Percentiles rank a stretch among this genome's conserved stretches.
Conservation (phyloP, 805 yeast genomes). For the Yamadazyma akitaensis region DNA sequence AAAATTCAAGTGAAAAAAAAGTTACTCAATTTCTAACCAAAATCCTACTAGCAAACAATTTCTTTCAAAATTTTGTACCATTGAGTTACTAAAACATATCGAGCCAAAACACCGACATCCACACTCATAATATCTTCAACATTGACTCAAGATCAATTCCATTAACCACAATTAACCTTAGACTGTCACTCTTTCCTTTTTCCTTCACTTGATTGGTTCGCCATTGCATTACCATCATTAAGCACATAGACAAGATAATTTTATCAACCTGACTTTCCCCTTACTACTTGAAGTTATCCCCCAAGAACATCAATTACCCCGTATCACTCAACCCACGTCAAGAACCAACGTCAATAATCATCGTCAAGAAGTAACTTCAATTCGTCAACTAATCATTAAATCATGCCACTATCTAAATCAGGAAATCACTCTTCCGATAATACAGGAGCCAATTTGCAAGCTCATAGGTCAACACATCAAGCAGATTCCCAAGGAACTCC, state of each 20-base stretch:
- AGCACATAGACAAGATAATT: neutral
- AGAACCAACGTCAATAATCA: neutral
- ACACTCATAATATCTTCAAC: neutral
- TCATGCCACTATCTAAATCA: no score
- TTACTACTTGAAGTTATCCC: neutral
- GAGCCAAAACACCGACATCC: neutral
- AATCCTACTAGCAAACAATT: neutral
- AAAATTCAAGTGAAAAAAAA: neutral
- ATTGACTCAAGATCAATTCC: neutral
- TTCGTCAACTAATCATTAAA: no score
- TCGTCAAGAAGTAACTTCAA: no score
- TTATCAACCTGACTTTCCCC: neutral
- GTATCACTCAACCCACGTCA: neutral
- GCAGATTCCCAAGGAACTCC: no score
- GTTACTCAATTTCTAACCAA: no score
- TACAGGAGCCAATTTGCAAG: no score
- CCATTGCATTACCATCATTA: neutral
- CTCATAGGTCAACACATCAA: no score
- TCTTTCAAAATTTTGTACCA: neutral
- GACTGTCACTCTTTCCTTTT: no score
- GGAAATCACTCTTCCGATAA: no score
- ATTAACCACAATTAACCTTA: neutral
- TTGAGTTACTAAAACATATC: neutral
- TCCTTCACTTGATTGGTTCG: no score
- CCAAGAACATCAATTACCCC: constrained; percentile 3